Evolutionary conservation across 768 basidiomycete species (phyloP), one percentile per base, ranked within the genome.

Genomic region (Lyophyllum semitale): DNA sequence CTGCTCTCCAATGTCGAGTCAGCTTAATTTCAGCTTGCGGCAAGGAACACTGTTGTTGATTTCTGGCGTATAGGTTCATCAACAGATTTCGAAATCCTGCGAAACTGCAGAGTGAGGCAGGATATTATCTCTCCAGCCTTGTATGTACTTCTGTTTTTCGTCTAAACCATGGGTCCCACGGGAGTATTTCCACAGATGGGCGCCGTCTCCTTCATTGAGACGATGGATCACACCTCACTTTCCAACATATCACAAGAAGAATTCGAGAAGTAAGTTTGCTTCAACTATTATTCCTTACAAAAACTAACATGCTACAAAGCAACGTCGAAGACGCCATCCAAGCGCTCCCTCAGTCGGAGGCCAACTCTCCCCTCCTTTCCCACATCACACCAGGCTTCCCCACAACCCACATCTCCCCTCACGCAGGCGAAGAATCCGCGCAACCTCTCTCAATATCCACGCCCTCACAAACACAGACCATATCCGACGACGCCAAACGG

Each of bases 131-230:
- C 6, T 97, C 95, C 0, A 96, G 93, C 73, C 79, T 99, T 51
- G 95, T 95, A 62, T 63, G 88, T 71, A 20, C 4, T 43, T 7
- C 17, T 30, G 2, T 30, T 23, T 57, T 0, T 23, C 3, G 22
- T 8, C 7, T 27, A 4, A 8, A 18, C 29, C 17, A 57, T 4
- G 11, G 49, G 13, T 18, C 9, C 25, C 40, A 41, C 47, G 51
- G 23, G 11, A 0, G 18, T 7, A 30, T 50, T 18, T 27, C 7
- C 4, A 8, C 58, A 98, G 94, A 95, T 90, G 84, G 97, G 94
- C 3, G 94, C 97, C 2, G 92, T 98, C 32, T 91, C 93, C 1
- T 99, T 98, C 68, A 95, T 99, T 58, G 97, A 99, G 72, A 92
- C 94, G 0, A 95, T 99, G 93, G 97, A 98, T 68, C 91, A 95